These are phyloP conservation scores for Phytopythium ostracodes DNA, from an alignment of 352 stramenopile genomes.

Conservation along the genomic window DNA sequence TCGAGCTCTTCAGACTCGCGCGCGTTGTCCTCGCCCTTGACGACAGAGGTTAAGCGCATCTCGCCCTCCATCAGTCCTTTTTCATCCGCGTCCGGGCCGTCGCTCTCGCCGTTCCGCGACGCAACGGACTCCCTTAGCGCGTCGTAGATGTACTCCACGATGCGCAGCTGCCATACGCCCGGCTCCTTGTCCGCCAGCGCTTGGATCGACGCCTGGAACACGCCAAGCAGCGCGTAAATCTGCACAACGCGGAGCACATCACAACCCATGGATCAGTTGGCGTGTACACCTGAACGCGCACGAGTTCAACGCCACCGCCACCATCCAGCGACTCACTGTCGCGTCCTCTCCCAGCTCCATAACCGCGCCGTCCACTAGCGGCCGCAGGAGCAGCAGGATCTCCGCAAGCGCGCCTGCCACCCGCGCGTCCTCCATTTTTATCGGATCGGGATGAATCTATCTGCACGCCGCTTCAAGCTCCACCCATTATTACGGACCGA, in stretches of 20 bases:
- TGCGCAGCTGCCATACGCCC: conserved; percentile 48
- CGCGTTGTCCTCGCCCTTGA: background rate
- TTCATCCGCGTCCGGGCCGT: no score
- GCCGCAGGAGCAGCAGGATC: conserved; percentile 39
- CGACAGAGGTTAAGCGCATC: no score
- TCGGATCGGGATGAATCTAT: background rate
- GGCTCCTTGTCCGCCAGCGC: conserved; percentile 31
- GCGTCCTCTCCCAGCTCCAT: conserved; percentile 27
- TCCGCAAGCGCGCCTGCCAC: conserved; percentile 24
- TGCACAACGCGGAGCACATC: conserved; percentile 4
- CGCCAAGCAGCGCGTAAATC: conserved; percentile 22
- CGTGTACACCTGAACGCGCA: background rate
- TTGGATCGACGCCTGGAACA: conserved; percentile 30
- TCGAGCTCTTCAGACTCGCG: conserved; percentile 5
- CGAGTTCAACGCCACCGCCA: background rate
- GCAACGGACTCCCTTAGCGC: conserved; percentile 15
- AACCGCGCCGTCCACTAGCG: conserved; percentile 31
- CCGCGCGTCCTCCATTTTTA: background rate
- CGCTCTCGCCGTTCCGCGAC: background rate
- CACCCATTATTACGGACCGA: no score
- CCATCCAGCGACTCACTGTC: conserved; percentile 11
- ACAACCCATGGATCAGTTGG: background rate
- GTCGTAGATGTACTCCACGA: conserved; percentile 35
- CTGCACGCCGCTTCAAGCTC: background rate
- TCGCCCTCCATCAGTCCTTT: no score